Conservation (phyloP, 1,284 basidiomycete genomes). For the Ustilago crameri region DNA sequence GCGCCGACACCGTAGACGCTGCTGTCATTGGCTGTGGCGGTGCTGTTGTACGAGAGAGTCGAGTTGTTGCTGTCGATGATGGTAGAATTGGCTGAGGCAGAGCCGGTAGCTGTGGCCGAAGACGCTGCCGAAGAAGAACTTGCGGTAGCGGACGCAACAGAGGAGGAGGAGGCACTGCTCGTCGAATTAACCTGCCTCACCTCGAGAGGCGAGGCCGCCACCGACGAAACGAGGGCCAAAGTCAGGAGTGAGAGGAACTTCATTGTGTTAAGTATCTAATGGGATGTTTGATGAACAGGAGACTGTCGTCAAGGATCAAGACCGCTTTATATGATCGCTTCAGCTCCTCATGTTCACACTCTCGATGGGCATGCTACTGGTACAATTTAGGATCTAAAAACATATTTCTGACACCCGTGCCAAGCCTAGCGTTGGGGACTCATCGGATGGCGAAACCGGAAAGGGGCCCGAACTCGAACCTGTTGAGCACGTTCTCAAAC, state of each 20-base stretch:
- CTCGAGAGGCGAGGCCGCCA: conserved; percentile 21
- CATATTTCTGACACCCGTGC: not conserved
- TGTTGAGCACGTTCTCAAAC: conserved; percentile 22
- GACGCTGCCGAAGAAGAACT: too few species aligned
- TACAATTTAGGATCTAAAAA: not conserved
- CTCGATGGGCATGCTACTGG: too few species aligned
- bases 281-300: too few species aligned
- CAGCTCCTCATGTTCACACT: too few species aligned
- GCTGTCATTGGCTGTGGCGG: conserved; percentile 12
- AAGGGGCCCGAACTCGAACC: conserved; percentile 6
- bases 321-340: too few species aligned
- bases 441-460: not conserved
- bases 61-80: conserved; percentile 39
- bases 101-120: conserved; percentile 4
- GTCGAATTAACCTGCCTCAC: conserved; percentile 25
- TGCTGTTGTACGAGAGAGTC: conserved; percentile 32
- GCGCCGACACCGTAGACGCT: conserved; percentile 47
- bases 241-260: conserved; percentile 24
- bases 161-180: conserved; percentile 11
- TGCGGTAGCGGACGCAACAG: too few species aligned
- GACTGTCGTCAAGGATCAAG: too few species aligned
- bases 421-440: not conserved
- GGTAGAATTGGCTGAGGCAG: conserved; percentile 15
- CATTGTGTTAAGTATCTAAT: conserved; percentile 10
- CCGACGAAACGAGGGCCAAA: conserved; percentile 13